Percentiles rank a stretch among this genome's conserved stretches.
Evolutionary conservation across 306 rosid genomes (phyloP).

Genomic region (Morella rubra): DNA sequence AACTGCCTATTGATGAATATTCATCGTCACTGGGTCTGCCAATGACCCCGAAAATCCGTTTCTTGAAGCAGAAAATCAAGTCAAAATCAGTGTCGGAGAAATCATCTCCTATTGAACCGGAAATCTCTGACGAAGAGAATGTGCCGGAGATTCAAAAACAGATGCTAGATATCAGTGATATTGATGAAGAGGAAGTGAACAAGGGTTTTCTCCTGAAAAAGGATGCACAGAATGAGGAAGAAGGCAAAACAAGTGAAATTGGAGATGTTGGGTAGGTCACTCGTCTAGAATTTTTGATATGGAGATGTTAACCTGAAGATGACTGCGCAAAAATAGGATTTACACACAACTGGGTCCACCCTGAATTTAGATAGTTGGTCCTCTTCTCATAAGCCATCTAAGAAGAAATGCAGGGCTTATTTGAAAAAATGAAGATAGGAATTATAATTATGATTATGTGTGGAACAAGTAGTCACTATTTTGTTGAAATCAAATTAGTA

Average conservation of each 20-base stretch:
- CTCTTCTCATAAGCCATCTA: not conserved
- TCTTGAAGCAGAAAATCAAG: conserved; percentile 57
- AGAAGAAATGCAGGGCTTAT: not conserved
- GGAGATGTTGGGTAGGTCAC: conserved; percentile 50
- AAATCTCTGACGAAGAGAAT: conserved; percentile 40
- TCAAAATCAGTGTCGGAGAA: conserved; percentile 34
- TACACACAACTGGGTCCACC: not conserved
- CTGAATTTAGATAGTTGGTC: not conserved
- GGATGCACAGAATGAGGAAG: conserved; percentile 35
- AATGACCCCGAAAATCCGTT: conserved; percentile 78
- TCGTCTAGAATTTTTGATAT: not conserved
- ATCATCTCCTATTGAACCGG: conserved; percentile 36
- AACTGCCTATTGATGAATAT: conserved; percentile 68
- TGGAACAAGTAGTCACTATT: too few species aligned
- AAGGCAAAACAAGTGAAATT: conserved; percentile 35
- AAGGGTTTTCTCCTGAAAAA: conserved; percentile 39
- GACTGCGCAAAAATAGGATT: not conserved
- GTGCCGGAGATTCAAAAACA: conserved; percentile 33
- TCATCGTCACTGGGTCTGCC: conserved; percentile 88
- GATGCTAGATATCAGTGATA: conserved; percentile 44
- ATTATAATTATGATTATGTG: too few species aligned
- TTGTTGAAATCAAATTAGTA: too few species aligned
- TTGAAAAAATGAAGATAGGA: too few species aligned
- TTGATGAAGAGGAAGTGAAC: conserved; percentile 43
- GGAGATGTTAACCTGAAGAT: not conserved